Evolutionary conservation across 1,139 yeast genomes (phyloP).

Genomic region (Taphrina wiesneri): DNA sequence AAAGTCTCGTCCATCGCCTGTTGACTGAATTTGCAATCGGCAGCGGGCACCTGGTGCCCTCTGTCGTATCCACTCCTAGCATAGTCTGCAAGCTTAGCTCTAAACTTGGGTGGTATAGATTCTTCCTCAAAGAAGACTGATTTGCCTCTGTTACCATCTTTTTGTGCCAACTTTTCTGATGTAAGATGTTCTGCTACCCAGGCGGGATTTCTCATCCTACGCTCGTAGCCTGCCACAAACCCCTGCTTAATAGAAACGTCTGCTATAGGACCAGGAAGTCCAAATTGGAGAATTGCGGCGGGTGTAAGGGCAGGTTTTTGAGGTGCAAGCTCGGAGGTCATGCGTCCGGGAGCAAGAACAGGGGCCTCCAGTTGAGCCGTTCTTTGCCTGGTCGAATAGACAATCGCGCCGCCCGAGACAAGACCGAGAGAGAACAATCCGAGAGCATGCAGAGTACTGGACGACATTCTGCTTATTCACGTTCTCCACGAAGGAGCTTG

Average conservation of each 20-base stretch:
- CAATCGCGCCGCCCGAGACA: constrained; percentile 29
- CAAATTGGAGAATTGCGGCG: constrained; percentile 67
- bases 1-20: constrained; percentile 94
- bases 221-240: constrained; percentile 80
- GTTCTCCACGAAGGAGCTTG: background rate
- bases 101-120: constrained; percentile 69
- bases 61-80: constrained; percentile 95
- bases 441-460: constrained; percentile 12
- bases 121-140: constrained; percentile 88
- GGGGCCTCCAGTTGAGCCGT: background rate
- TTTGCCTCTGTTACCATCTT: constrained; percentile 64
- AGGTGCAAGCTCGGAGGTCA: constrained; percentile 7
- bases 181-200: constrained; percentile 91
- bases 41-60: constrained; percentile 87
- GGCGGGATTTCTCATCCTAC: constrained; percentile 81
- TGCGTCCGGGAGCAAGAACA: background rate
- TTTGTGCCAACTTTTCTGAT: constrained; percentile 58
- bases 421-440: constrained; percentile 20
- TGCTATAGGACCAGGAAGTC: constrained; percentile 92
- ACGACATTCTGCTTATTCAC: background rate
- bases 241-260: constrained; percentile 74
- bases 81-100: constrained; percentile 77
- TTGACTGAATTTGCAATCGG: constrained; percentile 89
- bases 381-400: constrained; percentile 9
- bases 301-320: constrained; percentile 32